Conservation (phyloP, 305 asterid species). For the Euphrasia arctica region DNA sequence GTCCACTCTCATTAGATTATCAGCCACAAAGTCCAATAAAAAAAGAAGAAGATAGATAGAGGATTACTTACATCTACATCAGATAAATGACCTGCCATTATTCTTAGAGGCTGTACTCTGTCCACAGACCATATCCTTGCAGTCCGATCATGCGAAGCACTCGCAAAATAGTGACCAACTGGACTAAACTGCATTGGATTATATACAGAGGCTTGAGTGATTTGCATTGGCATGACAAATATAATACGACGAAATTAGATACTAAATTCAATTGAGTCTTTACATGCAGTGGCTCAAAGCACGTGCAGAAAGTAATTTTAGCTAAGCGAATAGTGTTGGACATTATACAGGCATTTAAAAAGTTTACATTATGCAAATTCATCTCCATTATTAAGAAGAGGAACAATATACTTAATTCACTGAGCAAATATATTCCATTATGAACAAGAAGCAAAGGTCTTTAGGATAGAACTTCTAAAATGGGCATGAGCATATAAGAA, state of each 20-base stretch:
- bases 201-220: conserved; percentile 24
- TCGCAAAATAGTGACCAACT: conserved; percentile 92
- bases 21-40: too few species aligned
- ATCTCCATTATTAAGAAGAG: too few species aligned
- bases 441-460: conserved; percentile 12
- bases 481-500: neutral
- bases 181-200: conserved; percentile 84
- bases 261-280: conserved; percentile 14
- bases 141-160: conserved; percentile 96
- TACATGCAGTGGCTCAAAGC: neutral
- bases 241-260: conserved; percentile 7
- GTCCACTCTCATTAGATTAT: too few species aligned
- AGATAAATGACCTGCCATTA: conserved; percentile 97
- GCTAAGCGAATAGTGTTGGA: conserved; percentile 9
- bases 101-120: conserved; percentile 84
- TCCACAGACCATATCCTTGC: conserved; percentile 97
- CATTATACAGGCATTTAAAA: conserved; percentile 6
- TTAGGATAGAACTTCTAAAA: neutral
- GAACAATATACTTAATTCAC: neutral
- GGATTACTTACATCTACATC: conserved; percentile 89
- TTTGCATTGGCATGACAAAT: conserved; percentile 5
- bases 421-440: neutral
- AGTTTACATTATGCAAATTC: neutral
- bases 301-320: conserved; percentile 4
- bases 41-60: neutral